Evolutionary conservation across 2,329 filamentous ascomycete species (phyloP), one percentile per base, ranked within the genome.

Genomic region (Fusarium verticillioides): DNA sequence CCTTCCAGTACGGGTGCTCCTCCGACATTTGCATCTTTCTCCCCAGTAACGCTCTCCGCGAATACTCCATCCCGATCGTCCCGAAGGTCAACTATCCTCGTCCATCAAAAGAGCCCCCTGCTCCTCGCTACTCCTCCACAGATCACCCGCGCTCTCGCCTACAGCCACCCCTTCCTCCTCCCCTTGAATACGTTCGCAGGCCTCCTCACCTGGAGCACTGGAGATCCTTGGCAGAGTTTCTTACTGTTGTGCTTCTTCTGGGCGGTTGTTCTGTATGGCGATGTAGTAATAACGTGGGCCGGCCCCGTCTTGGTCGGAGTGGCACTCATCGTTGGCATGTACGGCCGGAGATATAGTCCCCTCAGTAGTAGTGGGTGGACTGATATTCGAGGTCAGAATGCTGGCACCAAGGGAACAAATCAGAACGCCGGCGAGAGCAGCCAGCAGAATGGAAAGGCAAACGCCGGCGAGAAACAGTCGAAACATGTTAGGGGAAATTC

Each of bases 181-280:
- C 95, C 95, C 10, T 85, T 98, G 64, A 98, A 98, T 81, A 93
- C 93, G 79, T 83, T 97, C 21, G 92, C 89, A 6, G 96, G 96
- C 0, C 85, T 99, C 69, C 80, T 99, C 72, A 97, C 94, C 84
- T 99, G 96, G 96, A 97, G 94, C 13, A 95, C 93, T 2, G 93
- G 90, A 43, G 96, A 99, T 80, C 91, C 95, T 0, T 99, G 96
- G 96, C 95, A 98, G 86, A 98, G 95, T 86, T 99, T 98, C 79
- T 86, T 99, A 69, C 82, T 99, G 37, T 88, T 99, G 7, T 91
- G 91, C 23, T 87, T 85, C 37, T 99, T 97, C 80, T 99, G 96
- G 96, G 93, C 91, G 7, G 83, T 91, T 16, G 92, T 94, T 19
- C 87, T 98, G 26, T 98, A 98, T 81, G 95, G 95, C 53, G 95